phyloP scores from a whole-genome alignment of 805 yeast genomes.

The Kazachstania psychrophila region DNA sequence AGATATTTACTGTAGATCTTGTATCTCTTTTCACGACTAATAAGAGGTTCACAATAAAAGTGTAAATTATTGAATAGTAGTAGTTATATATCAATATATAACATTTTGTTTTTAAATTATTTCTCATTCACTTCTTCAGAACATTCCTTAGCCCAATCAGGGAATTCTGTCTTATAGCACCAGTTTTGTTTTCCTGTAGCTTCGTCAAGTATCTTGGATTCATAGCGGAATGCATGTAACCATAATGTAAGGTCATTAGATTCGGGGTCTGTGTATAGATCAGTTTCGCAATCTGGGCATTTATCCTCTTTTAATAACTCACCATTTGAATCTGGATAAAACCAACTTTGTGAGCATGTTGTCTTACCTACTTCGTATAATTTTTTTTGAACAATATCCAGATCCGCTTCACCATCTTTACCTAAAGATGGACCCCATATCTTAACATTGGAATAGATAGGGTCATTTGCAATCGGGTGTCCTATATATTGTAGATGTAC shows the following conservation, averaged over 20 bases:
- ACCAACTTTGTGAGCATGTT: slow-evolving; percentile 60
- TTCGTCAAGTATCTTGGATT: slow-evolving; percentile 35
- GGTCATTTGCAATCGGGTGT: slow-evolving; percentile 85
- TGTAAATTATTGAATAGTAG: no score
- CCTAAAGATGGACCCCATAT: slow-evolving; percentile 81
- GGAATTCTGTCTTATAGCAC: slow-evolving; percentile 66
- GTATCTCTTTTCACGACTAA: no score
- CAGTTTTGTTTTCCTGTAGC: slow-evolving; percentile 35
- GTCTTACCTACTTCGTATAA: slow-evolving; percentile 65
- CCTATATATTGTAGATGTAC: slow-evolving; percentile 86
- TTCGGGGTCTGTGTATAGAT: slow-evolving; percentile 78
- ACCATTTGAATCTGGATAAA: slow-evolving; percentile 47
- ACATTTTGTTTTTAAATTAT: no score
- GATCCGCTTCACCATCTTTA: slow-evolving; percentile 43
- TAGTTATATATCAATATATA: no score
- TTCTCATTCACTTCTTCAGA: no score
- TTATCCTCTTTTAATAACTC: slow-evolving; percentile 51
- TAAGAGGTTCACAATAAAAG: no score
- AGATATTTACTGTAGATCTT: no score
- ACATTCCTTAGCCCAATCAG: slow-evolving; percentile 71
- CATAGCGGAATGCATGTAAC: slow-evolving; percentile 82
- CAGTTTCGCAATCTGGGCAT: slow-evolving; percentile 61
- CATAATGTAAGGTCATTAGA: slow-evolving; percentile 77
- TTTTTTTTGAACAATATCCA: slow-evolving; percentile 36
- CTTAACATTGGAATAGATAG: slow-evolving; percentile 67